Conservation (phyloP, 2,329 filamentous ascomycete genomes). For the Fusarium tuaranense region DNA sequence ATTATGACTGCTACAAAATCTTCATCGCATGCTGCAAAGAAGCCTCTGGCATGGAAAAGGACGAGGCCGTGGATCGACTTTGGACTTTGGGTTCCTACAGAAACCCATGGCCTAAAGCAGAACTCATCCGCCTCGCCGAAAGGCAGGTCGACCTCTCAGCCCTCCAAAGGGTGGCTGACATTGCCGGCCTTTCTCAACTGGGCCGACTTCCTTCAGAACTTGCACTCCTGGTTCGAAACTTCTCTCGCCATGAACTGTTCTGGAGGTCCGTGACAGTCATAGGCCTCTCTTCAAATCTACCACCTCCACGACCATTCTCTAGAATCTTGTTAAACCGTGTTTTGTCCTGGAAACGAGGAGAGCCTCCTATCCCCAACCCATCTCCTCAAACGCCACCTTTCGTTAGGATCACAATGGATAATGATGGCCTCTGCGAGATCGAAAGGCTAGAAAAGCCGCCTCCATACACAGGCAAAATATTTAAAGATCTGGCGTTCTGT, state of each 20-base stretch:
- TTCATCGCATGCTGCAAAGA: not conserved
- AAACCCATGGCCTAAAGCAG: not conserved
- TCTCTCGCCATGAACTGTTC: not conserved
- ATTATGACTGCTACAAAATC: not conserved
- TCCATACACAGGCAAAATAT: not conserved
- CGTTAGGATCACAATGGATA: not conserved
- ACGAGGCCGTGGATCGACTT: not conserved
- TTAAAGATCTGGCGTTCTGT: not conserved
- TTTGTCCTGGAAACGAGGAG: not conserved
- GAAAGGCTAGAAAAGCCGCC: not conserved
- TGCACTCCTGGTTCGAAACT: fast-evolving
- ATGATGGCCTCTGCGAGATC: not conserved
- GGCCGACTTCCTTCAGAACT: not conserved
- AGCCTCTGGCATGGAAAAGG: not conserved
- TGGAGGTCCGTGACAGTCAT: not conserved
- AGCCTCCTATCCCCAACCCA: not conserved
- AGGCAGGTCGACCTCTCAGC: not conserved
- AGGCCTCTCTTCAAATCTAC: not conserved
- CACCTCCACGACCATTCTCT: not conserved
- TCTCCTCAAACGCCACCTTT: not conserved
- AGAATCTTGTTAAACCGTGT: not conserved
- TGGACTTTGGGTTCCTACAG: not conserved
- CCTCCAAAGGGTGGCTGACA: not conserved
- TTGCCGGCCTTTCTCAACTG: not conserved
- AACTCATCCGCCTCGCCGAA: not conserved